Evolutionary conservation across 2,329 filamentous ascomycete genomes (phyloP), one percentile per base, ranked within the genome.

Genomic region (Trichoderma sp.): DNA sequence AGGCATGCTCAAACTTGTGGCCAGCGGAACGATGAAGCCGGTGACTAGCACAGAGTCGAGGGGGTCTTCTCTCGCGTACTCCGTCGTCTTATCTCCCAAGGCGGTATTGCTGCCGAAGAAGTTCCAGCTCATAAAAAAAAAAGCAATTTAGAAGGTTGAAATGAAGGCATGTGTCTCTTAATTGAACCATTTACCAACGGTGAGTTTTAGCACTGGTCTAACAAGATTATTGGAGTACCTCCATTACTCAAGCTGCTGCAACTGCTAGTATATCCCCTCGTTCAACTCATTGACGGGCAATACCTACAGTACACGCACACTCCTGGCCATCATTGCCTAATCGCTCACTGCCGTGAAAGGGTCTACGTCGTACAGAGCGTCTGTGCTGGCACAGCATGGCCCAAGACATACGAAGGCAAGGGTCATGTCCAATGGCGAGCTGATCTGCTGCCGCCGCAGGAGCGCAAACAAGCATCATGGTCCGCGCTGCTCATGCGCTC

Each of bases 1-100:
- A 59, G 51, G 61, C 61, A 56, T 65, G n/a, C 54, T 51, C 54
- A 49, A 43, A 49, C 52, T 18, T 58, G 37, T 46, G 46, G 32
- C 63, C 63, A 49, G 43, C 63, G 63, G 63, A 58, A 49, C 52
- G 52, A 66, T 49, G 63, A 66, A 66, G 63, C 63, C 63, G 52
- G 63, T 37, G 37, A 49, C 52, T 34, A 66, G 52, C 52, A 56
- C 52, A 58, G 5, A 24, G 63, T 26, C 52, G 63, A 66, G 21
- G 51, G 21, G 51, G 51, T 32, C 37, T 39, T 58, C 32, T 24
- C n/a, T 59, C 63, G 63, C 54, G 63, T 59, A 59, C 63, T 66
- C 63, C 63, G 63, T 66, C 18, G 51, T 26, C 52, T 58, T 26
- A 32, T 56, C 26, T 26, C 26, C 52, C 24, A 37, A 64, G 49